phyloP scores from a whole-genome alignment of 179 eudicot species.

The Sideroxylon spinosum region DNA sequence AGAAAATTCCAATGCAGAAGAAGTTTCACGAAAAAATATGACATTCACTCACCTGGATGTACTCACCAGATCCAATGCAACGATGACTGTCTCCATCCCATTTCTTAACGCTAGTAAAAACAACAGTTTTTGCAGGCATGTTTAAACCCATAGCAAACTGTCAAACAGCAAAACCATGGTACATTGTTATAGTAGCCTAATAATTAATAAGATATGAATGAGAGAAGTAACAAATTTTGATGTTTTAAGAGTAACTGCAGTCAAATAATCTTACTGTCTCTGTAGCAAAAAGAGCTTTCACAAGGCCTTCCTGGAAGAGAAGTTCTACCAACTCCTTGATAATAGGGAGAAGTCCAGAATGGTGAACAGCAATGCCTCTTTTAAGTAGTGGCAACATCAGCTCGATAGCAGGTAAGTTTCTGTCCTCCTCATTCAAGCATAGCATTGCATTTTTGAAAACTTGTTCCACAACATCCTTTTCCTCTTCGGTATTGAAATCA shows the following conservation, averaged over 20 bases:
- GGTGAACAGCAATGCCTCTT: constrained; percentile 98
- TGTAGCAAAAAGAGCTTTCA: constrained; percentile 96
- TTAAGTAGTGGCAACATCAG: constrained; percentile 93
- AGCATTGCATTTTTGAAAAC: constrained; percentile 72
- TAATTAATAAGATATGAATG: not conserved
- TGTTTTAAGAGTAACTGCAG: constrained; percentile 4
- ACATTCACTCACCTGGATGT: constrained; percentile 88
- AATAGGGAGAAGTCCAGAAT: constrained; percentile 96
- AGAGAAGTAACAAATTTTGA: not conserved
- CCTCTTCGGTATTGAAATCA: constrained; percentile 82
- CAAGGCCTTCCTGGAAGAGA: constrained; percentile 97
- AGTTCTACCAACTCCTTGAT: constrained; percentile 96
- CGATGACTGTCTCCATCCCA: constrained; percentile 99
- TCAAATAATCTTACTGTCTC: constrained; percentile 65
- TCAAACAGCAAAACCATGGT: constrained; percentile 19
- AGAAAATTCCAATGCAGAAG: constrained; percentile 14
- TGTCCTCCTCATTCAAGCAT: constrained; percentile 92
- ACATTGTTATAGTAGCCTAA: not conserved
- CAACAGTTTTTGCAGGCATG: constrained; percentile 99
- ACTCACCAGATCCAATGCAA: constrained; percentile 94
- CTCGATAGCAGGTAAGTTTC: constrained; percentile 87
- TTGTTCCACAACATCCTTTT: constrained; percentile 83
- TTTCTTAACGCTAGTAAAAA: constrained; percentile 88
- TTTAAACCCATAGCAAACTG: constrained; percentile 99
- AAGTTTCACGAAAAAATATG: not conserved